These are phyloP conservation scores for Scheffersomyces quercinus DNA, from an alignment of 1,139 yeast species.

Conservation along the genomic window DNA sequence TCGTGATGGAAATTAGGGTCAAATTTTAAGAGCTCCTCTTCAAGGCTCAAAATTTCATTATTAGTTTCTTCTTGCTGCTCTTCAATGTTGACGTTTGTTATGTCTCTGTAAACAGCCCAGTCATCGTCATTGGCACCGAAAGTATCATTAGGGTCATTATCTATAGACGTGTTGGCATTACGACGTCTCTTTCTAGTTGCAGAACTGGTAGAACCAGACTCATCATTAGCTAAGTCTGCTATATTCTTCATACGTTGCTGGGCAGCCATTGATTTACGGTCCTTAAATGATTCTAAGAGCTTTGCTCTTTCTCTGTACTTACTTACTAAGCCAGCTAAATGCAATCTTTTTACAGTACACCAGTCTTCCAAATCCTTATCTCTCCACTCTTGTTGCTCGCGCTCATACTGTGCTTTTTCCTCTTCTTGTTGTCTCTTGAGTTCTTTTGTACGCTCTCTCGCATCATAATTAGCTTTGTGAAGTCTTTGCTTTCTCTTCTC, in stretches of 20 bases:
- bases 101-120: constrained; percentile 89
- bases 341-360: constrained; percentile 69
- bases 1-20: constrained; percentile 87
- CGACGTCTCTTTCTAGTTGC: constrained; percentile 51
- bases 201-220: constrained; percentile 42
- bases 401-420: constrained; percentile 52
- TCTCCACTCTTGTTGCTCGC: constrained; percentile 78
- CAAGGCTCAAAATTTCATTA: constrained; percentile 60
- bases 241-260: constrained; percentile 91
- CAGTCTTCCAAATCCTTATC: constrained; percentile 72
- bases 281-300: constrained; percentile 75
- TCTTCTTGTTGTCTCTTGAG: constrained; percentile 63
- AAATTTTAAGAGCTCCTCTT: constrained; percentile 69
- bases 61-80: constrained; percentile 75
- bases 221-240: constrained; percentile 84
- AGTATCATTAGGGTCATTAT: constrained; percentile 89
- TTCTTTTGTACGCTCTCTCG: constrained; percentile 78
- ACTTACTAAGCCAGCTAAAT: constrained; percentile 57
- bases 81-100: constrained; percentile 69
- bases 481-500: constrained; percentile 85
- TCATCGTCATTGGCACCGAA: constrained; percentile 97
- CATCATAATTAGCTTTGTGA: constrained; percentile 84
- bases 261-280: constrained; percentile 87
- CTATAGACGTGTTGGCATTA: constrained; percentile 63
- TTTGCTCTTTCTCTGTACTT: constrained; percentile 67